These are phyloP conservation scores for Solanum pinnatisectum DNA, from an alignment of 257 asterid species.

Conservation along the genomic window DNA sequence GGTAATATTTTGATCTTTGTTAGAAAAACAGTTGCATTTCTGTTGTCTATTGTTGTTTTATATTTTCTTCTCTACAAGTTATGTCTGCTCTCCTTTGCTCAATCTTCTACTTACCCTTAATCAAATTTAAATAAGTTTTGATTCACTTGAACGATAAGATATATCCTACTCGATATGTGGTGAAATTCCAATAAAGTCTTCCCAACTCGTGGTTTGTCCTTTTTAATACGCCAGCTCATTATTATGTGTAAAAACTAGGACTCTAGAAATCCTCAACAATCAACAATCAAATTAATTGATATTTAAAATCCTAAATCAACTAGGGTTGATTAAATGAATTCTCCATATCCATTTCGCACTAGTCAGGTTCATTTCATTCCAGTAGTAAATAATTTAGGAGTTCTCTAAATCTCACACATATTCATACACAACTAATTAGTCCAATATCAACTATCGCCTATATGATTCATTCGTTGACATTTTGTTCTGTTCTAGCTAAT, in stretches of 20 bases:
- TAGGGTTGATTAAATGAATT: not conserved
- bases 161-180: not conserved
- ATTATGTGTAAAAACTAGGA: not conserved
- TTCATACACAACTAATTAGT: not conserved
- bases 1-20: constrained; percentile 15
- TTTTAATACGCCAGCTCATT: not conserved
- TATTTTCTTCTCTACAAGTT: not conserved
- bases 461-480: not conserved
- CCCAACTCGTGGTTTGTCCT: not conserved
- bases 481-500: not conserved
- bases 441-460: not conserved
- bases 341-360: not conserved
- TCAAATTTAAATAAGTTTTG: constrained; percentile 1
- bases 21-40: not conserved
- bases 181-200: not conserved
- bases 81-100: not conserved
- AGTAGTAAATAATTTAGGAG: not conserved
- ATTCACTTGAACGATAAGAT: not conserved
- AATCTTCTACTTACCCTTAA: not conserved
- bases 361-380: not conserved
- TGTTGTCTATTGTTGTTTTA: not conserved
- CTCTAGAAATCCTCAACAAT: not conserved
- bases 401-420: not conserved
- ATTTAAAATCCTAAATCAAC: not conserved
- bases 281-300: not conserved